Evolutionary conservation across 441 rosid species (phyloP), one percentile per base, ranked within the genome.

Genomic region (Gossypium gossypioides): DNA sequence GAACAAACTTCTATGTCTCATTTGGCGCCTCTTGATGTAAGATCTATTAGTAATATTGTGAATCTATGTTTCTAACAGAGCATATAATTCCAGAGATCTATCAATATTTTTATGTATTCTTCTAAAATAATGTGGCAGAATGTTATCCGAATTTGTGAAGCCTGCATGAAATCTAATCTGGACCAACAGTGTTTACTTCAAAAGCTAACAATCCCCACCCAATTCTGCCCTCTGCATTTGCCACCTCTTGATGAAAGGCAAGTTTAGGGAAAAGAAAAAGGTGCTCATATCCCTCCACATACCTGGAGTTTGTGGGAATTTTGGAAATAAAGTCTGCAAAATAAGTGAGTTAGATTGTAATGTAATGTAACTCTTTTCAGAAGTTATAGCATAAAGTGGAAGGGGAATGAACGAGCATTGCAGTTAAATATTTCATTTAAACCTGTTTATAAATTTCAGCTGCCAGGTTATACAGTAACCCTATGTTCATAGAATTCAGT

Each of bases 41-140:
- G 58, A 54, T 54, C 24, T 54, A 54, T 54, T 6, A 19, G 58
- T 18, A 54, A 6, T 18, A 22, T 56, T 56, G 27, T 22, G 61
- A 13, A 56, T 57, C 34, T 57, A 24, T 22, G 13, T 24, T 57
- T 57, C 25, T 25, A 24, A 57, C 15, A 12, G 62, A 57, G 16
- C 9, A 12, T 4, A 9, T 55, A 25, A 24, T 34, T 58, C 37
- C 16, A 2, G 13, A 10, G 32, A 56, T 10, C 34, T 22, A 56
- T 56, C 61, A 56, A 22, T 57, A 24, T 57, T 22, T 58, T 58
- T 58, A 58, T 58, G 19, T 58, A 58, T 25, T 27, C 63, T 58
- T 58, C 18, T 58, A 58, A 58, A 25, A 13, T 58, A 58, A 25
- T 58, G 63, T 15, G 65, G 65, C 22, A 60, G 66, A 60, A 60